Evolutionary conservation across 306 rosid genomes (phyloP).

Genomic region (Fagus crenata): DNA sequence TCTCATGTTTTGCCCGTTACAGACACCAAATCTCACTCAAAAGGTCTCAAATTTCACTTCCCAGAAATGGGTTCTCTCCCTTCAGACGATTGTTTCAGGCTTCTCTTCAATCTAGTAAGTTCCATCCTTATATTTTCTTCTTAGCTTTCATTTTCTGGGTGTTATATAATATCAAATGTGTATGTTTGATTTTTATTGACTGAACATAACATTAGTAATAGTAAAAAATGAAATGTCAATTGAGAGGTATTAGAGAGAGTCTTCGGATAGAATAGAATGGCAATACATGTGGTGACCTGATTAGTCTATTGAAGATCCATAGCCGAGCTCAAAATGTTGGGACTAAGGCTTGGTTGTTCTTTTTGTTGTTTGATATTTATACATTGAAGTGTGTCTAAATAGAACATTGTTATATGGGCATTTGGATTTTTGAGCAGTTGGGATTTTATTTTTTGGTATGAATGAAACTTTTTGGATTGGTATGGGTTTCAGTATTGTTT

Average conservation of each 20-base stretch:
- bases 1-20: constrained; percentile 32
- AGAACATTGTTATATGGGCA: not conserved
- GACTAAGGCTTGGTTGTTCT: no score
- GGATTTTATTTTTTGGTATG: not conserved
- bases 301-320: no score
- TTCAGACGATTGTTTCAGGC: constrained; percentile 38
- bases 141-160: not conserved
- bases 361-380: not conserved
- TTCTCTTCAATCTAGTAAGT: constrained; percentile 51
- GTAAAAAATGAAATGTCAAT: no score
- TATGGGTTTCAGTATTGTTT: not conserved
- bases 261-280: no score
- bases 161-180: not conserved
- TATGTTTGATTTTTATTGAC: not conserved
- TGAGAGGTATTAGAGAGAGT: no score
- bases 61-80: constrained; percentile 39
- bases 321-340: no score
- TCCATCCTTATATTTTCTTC: not conserved
- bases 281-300: no score
- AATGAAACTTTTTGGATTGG: not conserved
- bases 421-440: not conserved
- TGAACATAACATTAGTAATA: no score
- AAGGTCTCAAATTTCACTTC: constrained; percentile 34
- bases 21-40: constrained; percentile 39
- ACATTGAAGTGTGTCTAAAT: not conserved